phyloP scores from a whole-genome alignment of 2,329 filamentous ascomycete genomes.

The Neophaeococcomyces mojaviensis region DNA sequence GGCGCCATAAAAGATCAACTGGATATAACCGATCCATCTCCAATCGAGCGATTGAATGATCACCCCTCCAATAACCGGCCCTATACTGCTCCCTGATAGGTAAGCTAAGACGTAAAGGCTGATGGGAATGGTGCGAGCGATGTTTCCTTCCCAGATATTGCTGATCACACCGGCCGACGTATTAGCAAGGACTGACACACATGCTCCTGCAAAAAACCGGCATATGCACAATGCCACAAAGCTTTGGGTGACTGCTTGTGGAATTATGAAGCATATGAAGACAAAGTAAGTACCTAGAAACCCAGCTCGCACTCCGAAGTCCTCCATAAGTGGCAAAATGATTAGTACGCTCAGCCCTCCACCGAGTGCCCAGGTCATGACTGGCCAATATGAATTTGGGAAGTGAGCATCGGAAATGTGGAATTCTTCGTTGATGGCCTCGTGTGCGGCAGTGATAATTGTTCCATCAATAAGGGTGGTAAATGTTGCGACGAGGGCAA shows the following conservation, averaged over 20 bases:
- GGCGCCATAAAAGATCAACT: conserved; percentile 37
- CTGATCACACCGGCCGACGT: neutral
- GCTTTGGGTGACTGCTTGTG: conserved; percentile 20
- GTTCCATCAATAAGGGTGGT: neutral
- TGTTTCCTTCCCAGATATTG: neutral
- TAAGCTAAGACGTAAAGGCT: conserved; percentile 16
- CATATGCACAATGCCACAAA: conserved; percentile 21
- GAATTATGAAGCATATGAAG: conserved; percentile 24
- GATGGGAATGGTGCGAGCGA: conserved; percentile 16
- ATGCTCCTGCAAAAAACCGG: conserved; percentile 24
- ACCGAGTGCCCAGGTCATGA: conserved; percentile 36
- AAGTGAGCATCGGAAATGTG: conserved; percentile 27
- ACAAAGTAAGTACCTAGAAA: conserved; percentile 23
- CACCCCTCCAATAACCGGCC: conserved; percentile 14
- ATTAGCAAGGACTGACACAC: neutral
- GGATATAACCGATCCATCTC: conserved; percentile 20
- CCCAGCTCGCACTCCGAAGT: conserved; percentile 26
- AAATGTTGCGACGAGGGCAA: neutral
- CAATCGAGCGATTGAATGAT: conserved; percentile 13
- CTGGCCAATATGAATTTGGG: conserved; percentile 35
- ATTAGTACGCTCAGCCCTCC: conserved; percentile 35
- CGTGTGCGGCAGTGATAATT: neutral
- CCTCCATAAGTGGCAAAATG: conserved; percentile 36
- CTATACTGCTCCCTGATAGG: conserved; percentile 15
- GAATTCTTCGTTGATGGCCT: conserved; percentile 11